phyloP scores from a whole-genome alignment of 140 eudicot genomes.

The Ambrosia hybrid region DNA sequence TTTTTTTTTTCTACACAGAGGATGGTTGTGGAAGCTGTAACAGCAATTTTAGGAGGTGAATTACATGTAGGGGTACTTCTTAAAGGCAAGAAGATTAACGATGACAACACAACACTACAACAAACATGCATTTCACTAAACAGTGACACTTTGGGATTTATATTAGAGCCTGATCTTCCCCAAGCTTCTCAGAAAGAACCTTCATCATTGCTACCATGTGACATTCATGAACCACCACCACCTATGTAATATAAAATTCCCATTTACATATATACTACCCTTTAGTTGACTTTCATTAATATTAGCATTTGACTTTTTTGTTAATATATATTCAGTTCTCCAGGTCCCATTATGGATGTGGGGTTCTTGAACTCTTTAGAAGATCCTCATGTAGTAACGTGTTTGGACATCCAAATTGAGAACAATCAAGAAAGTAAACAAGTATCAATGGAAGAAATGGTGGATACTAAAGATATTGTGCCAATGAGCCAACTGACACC shows the following conservation, averaged over 20 bases:
- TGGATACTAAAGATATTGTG: slow-evolving; percentile 65
- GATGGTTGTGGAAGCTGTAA: slow-evolving; percentile 77
- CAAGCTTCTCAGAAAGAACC: slow-evolving; percentile 27
- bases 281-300: neutral
- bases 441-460: slow-evolving; percentile 33
- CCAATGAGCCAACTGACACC: slow-evolving; percentile 40
- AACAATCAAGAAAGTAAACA: slow-evolving; percentile 37
- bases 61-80: slow-evolving; percentile 79
- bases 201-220: slow-evolving; percentile 43
- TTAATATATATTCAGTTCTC: slow-evolving; percentile 46
- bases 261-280: neutral
- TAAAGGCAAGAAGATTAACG: slow-evolving; percentile 81
- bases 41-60: slow-evolving; percentile 74
- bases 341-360: slow-evolving; percentile 46
- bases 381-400: slow-evolving; percentile 31
- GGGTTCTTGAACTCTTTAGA: slow-evolving; percentile 36
- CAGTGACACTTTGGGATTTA: slow-evolving; percentile 63
- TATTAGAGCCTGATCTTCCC: no score
- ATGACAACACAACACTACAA: slow-evolving; percentile 76
- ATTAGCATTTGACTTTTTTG: slow-evolving; percentile 15
- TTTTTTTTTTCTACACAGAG: slow-evolving; percentile 57
- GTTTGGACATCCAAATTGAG: slow-evolving; percentile 42
- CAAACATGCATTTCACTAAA: slow-evolving; percentile 71
- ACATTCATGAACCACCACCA: slow-evolving; percentile 37
- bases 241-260: slow-evolving; percentile 45